Conservation (phyloP, 495 filamentous ascomycete genomes). For the Tirmania nivea region DNA sequence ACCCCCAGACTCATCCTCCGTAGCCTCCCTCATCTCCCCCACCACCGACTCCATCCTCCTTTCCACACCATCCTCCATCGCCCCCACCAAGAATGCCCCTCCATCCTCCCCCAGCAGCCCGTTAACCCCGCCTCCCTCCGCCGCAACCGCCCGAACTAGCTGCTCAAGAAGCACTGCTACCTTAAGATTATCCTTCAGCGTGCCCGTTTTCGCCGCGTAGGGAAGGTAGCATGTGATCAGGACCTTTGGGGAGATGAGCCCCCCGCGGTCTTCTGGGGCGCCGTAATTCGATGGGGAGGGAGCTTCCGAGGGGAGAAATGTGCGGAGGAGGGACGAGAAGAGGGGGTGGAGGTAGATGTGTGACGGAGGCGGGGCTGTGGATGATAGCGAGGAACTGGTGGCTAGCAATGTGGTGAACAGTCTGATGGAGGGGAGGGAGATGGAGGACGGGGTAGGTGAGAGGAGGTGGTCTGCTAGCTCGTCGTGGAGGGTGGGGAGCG, state of each 20-base stretch:
- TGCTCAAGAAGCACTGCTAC: background rate
- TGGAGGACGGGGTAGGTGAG: background rate
- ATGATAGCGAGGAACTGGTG: too few species aligned
- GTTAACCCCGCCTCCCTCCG: background rate
- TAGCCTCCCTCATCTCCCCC: too few species aligned
- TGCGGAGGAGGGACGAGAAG: too few species aligned
- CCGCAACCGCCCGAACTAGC: background rate
- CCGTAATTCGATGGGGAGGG: too few species aligned
- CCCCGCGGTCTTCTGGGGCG: too few species aligned
- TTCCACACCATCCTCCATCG: background rate
- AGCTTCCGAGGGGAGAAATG: too few species aligned
- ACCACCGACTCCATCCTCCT: background rate
- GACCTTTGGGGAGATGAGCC: too few species aligned
- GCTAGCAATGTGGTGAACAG: too few species aligned
- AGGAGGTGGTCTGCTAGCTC: background rate
- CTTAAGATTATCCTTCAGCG: background rate
- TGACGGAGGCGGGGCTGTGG: too few species aligned
- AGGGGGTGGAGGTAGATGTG: too few species aligned
- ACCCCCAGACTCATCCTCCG: background rate
- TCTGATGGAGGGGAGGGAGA: background rate
- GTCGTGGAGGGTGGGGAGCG: background rate
- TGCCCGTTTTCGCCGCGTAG: background rate
- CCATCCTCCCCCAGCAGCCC: background rate
- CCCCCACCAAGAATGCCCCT: background rate
- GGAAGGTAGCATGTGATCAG: background rate